Base-by-base conservation (phyloP, 108 stramenopile species). In the Bacterosira constricta region DNA sequence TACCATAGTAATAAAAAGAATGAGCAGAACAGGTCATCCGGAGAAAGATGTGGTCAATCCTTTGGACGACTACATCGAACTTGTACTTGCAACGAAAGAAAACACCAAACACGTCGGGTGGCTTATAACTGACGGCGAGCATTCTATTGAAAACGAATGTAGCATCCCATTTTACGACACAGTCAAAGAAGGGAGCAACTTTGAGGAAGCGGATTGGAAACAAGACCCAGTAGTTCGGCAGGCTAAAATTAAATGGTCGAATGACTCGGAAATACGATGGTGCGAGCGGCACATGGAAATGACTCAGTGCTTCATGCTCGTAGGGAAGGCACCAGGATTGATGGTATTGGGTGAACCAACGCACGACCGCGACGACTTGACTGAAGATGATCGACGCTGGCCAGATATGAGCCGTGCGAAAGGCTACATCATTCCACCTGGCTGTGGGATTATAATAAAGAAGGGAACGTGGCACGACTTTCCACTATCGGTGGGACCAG, bases 401-500 rank as follows among this genome's bases (percentile, higher is more conserved):
- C 72, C 72, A 6, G 72, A 73, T 34, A 56, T 64, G n/a, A 46
- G 17, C 6, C 62, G 63, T 27, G 1, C 64, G 44, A 63, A 56
- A 35, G 72, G 63, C 13, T 73, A 73, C 63, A 31, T 73, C 9
- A 3, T 73, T 17, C 72, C 72, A 15, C 32, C 63, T 18, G 62
- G 72, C 17, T 64, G 54, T 57, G 72, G 72, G 4, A 73, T 73
- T 18, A 73, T 64, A 12, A 64, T 73, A 2, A 63, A 73, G 29
- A 73, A 73, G 47, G 72, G 72, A 25, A 57, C 63, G 0, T 73
- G 72, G 72, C 62, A 73, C 29, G 53, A 73, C 46, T 73, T 73
- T 31, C 72, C 72, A 7, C 30, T 73, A 0, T 46, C 53, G 12
- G 42, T 73, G 11, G 72, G 72, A 12, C 72, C 72, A 1, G 72